A percentile compares a stretch with the other conserved stretches of the same genome.
Evolutionary conservation across 1,139 yeast species (phyloP).

Genomic region (Blastobotrys proliferans): DNA sequence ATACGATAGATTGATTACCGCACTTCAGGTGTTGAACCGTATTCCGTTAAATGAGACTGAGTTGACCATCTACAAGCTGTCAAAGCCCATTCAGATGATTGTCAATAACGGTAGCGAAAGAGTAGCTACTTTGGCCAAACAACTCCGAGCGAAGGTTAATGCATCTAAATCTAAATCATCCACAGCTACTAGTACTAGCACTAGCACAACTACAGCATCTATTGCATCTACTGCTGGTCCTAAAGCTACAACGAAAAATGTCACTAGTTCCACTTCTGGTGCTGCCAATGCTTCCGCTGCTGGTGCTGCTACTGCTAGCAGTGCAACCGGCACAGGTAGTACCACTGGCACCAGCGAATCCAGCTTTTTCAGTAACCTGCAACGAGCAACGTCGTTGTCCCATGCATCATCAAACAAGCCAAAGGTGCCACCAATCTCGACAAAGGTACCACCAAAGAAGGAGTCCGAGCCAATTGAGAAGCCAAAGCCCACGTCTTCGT

Average conservation of each 20-base stretch:
- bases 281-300: too few species aligned
- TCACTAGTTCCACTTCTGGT: too few species aligned
- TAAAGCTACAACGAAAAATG: too few species aligned
- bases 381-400: not conserved
- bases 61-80: slow-evolving; percentile 25
- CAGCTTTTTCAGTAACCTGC: not conserved
- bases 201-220: too few species aligned
- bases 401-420: slow-evolving; percentile 6
- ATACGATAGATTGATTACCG: slow-evolving; percentile 16
- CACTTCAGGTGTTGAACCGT: slow-evolving; percentile 21
- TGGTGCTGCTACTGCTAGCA: too few species aligned
- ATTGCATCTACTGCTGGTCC: too few species aligned
- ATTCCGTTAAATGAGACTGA: slow-evolving; percentile 24
- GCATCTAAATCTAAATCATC: slow-evolving; percentile 1
- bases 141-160: not conserved
- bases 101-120: slow-evolving; percentile 20
- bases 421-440: slow-evolving; percentile 4
- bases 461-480: not conserved
- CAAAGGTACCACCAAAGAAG: not conserved
- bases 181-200: not conserved
- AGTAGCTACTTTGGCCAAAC: not conserved
- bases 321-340: too few species aligned
- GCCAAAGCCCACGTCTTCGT: not conserved
- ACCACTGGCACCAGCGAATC: too few species aligned
- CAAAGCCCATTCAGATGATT: slow-evolving; percentile 20